Evolutionary conservation across 306 rosid species (phyloP).

Genomic region (Prosopis cineraria): DNA sequence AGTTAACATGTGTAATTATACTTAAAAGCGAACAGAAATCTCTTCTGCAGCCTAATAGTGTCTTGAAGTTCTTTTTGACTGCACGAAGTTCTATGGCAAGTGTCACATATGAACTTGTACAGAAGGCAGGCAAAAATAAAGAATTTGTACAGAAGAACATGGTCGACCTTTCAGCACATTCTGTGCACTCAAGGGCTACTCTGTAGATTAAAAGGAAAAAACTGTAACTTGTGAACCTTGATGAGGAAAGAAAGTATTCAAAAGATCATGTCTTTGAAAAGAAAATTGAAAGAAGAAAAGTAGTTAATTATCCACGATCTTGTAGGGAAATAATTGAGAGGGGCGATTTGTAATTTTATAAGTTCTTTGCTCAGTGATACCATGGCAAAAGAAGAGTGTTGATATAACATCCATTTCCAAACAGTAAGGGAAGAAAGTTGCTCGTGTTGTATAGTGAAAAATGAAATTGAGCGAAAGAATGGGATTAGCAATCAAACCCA

Average conservation of each 20-base stretch:
- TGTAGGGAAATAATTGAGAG: neutral
- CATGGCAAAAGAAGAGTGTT: slow-evolving; percentile 5
- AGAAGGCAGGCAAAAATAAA: no score
- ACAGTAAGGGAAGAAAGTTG: neutral
- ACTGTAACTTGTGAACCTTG: neutral
- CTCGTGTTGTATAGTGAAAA: neutral
- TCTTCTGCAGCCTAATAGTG: neutral
- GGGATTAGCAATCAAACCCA: neutral
- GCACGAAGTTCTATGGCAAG: neutral
- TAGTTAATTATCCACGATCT: neutral
- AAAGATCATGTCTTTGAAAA: neutral
- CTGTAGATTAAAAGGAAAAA: neutral
- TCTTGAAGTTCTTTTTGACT: neutral
- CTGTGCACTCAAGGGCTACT: neutral
- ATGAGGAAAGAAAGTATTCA: neutral
- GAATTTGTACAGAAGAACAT: neutral
- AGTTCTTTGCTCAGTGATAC: slow-evolving; percentile 14
- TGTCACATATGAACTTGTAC: neutral
- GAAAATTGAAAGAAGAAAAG: neutral
- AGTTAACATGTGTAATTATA: neutral
- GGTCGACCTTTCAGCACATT: neutral
- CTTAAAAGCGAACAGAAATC: neutral
- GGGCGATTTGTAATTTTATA: neutral
- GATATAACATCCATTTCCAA: no score
- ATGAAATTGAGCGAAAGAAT: slow-evolving; percentile 2